Conservation (phyloP, 176 grass and related monocot species). For the Calamus simplicifolius region DNA sequence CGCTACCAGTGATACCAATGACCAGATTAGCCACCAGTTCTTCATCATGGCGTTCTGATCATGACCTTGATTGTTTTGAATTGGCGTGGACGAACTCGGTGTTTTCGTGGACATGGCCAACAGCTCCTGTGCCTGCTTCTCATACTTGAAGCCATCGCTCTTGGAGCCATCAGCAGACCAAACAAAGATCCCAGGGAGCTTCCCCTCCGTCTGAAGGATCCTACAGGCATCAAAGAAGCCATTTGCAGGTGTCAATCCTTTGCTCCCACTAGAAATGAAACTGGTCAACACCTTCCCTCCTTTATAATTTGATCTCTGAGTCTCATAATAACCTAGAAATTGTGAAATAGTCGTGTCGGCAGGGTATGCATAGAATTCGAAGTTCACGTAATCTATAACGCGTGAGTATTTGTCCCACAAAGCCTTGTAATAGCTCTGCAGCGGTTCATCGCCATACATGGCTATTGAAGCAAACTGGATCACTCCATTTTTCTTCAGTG, state of each 20-base stretch:
- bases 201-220: slow-evolving; percentile 39
- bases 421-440: slow-evolving; percentile 60
- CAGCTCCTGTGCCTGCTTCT: slow-evolving; percentile 48
- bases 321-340: slow-evolving; percentile 42
- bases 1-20: no score
- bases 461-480: slow-evolving; percentile 77
- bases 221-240: slow-evolving; percentile 38
- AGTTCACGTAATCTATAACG: slow-evolving; percentile 74
- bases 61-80: no score
- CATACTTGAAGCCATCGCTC: slow-evolving; percentile 55
- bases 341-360: slow-evolving; percentile 32
- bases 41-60: no score
- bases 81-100: no score
- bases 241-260: slow-evolving; percentile 27
- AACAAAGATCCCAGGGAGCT: slow-evolving; percentile 72
- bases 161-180: slow-evolving; percentile 63
- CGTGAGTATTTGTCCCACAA: slow-evolving; percentile 31
- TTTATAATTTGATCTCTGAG: slow-evolving; percentile 53
- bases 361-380: slow-evolving; percentile 71
- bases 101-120: slow-evolving; percentile 15
- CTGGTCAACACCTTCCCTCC: slow-evolving; percentile 62
- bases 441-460: slow-evolving; percentile 36
- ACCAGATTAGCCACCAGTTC: no score
- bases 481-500: slow-evolving; percentile 36
- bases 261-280: slow-evolving; percentile 47